Evolutionary conservation across 2,329 filamentous ascomycete genomes (phyloP), one percentile per base, ranked within the genome.

Genomic region (Beauveria sp.): DNA sequence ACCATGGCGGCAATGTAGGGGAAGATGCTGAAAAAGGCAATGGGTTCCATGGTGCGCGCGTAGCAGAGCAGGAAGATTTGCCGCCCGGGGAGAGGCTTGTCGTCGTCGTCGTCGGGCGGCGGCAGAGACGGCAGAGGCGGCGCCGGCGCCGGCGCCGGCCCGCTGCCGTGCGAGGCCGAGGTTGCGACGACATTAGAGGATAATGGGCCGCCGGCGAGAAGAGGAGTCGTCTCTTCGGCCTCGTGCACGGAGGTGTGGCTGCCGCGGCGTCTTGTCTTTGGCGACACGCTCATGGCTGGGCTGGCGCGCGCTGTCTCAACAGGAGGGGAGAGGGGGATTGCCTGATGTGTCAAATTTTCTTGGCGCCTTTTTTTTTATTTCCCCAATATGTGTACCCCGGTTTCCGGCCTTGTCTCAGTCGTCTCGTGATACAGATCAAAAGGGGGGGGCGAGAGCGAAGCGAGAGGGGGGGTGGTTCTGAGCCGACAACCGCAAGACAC

Each of bases 21-120:
- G 68, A 93, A 89, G 71, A 93, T 91, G 70, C 81, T 85, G 77
- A 93, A 93, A 76, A 91, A 93, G n/a, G 89, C 88, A 46, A 93
- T 81, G 1, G 90, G 89, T 69, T 93, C 90, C 50, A 90, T 78
- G 28, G 90, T 70, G 6, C 89, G 84, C 1, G 87, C 86, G 70
- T 86, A 89, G 77, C 90, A 93, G 14, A 95, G 83, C 12, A 89
- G 73, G 38, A 88, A 72, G 58, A 95, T 85, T 71, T 93, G 90
- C n/a, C 71, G 59, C 64, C 76, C 78, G n/a, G 85, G 73, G 12
- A 89, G 70, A 1, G 82, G 80, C 62, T 76, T 80, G 67, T 79
- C 75, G 1, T 16, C 12, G 34, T 31, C 28, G 9, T 31, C 31
- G 31, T 31, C 10, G 28, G 8, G 10, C 10, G 28, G 8, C 28